Percentiles rank a stretch among this genome's conserved stretches.
Conservation (phyloP, 2,329 filamentous ascomycete species). For the Apiospora hydei region DNA sequence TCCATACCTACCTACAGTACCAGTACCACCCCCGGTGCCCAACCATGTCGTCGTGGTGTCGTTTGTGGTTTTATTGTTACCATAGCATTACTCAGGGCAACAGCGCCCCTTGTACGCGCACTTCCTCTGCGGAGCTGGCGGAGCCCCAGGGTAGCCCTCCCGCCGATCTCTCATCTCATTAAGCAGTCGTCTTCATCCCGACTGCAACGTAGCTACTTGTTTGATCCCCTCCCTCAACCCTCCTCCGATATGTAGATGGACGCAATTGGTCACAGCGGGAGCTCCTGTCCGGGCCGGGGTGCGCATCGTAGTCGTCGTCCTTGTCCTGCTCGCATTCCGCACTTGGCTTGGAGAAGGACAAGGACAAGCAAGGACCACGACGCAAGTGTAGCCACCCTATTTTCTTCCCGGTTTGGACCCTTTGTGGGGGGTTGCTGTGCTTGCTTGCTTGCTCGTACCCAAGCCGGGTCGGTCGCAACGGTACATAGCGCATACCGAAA, state of each 20-base stretch:
- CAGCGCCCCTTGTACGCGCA: conserved; percentile 12
- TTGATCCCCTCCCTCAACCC: not conserved
- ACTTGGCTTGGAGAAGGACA: not conserved
- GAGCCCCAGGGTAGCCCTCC: conserved; percentile 6
- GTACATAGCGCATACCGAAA: too few relatives aligned
- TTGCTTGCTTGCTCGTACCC: too few relatives aligned
- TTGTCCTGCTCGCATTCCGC: not conserved
- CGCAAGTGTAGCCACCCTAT: too few relatives aligned
- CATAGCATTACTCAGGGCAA: not conserved
- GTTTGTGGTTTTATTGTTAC: not conserved
- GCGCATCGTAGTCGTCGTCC: not conserved
- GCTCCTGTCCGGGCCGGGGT: too few relatives aligned
- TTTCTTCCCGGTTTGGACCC: too few relatives aligned
- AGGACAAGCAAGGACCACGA: too few relatives aligned
- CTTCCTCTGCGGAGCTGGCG: not conserved
- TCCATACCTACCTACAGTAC: not conserved
- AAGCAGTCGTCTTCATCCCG: not conserved
- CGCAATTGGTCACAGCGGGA: not conserved
- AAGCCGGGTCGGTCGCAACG: too few relatives aligned
- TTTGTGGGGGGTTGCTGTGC: too few relatives aligned
- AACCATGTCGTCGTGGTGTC: not conserved
- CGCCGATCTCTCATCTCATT: conserved; percentile 13
- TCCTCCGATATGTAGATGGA: not conserved
- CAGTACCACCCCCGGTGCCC: not conserved
- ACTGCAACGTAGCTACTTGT: conserved; percentile 4